phyloP scores from a whole-genome alignment of 1,284 basidiomycete genomes.

The Xerocomus minutiporus region DNA sequence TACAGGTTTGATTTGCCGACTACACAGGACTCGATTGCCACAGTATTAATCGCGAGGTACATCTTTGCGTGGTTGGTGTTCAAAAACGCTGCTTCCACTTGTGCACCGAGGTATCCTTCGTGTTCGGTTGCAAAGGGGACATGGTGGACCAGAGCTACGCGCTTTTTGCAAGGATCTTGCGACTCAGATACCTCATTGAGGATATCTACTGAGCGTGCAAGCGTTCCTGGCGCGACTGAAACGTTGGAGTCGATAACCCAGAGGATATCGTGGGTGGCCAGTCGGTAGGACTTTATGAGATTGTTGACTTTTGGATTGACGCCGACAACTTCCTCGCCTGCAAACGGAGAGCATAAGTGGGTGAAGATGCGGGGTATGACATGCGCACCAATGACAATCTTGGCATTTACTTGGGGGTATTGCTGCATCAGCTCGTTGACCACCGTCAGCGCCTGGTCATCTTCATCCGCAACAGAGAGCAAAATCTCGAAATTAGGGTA shows the following conservation, averaged over 20 bases:
- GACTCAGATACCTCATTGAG: constrained; percentile 41
- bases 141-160: constrained; percentile 90
- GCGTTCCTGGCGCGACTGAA: constrained; percentile 72
- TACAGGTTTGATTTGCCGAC: constrained; percentile 97
- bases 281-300: constrained; percentile 77
- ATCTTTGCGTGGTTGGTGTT: constrained; percentile 99
- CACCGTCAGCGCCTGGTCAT: constrained; percentile 79
- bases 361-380: neutral
- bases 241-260: constrained; percentile 98
- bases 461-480: constrained; percentile 77
- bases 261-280: constrained; percentile 83
- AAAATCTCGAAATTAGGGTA: constrained; percentile 88
- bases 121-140: constrained; percentile 86
- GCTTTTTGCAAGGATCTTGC: constrained; percentile 30
- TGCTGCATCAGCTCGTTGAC: constrained; percentile 72
- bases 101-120: constrained; percentile 67
- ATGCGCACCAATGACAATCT: constrained; percentile 69
- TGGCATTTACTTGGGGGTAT: constrained; percentile 69
- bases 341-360: constrained; percentile 10
- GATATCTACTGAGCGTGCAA: constrained; percentile 81
- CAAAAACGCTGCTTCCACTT: constrained; percentile 90
- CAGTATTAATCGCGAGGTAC: constrained; percentile 93
- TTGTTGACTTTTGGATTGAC: constrained; percentile 99
- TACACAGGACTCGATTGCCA: constrained; percentile 90
- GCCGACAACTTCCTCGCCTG: constrained; percentile 74